Evolutionary conservation across 345 rosid genomes (phyloP).

Genomic region (Firmiana major): DNA sequence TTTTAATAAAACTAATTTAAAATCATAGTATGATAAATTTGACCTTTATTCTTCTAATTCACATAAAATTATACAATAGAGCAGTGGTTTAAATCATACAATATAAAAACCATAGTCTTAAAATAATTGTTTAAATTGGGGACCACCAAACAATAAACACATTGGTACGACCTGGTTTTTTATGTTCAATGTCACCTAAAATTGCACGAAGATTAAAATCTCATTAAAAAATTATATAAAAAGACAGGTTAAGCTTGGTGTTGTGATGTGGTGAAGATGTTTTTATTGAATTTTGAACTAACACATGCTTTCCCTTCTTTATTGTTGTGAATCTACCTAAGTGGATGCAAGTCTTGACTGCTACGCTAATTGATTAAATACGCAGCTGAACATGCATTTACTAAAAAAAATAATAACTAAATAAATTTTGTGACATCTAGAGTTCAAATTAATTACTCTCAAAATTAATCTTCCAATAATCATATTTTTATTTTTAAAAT

Average conservation of each 20-base stretch:
- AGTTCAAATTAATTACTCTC: background rate
- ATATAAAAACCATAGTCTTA: no score
- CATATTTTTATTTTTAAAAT: no score
- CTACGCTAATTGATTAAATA: background rate
- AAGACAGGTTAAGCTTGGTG: background rate
- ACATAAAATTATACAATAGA: no score
- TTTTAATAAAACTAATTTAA: no score
- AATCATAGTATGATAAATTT: no score
- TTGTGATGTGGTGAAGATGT: background rate
- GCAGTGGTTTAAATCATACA: no score
- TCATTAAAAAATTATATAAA: background rate
- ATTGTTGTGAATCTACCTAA: background rate
- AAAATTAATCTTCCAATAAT: background rate
- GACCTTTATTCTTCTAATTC: no score
- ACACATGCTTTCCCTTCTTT: background rate
- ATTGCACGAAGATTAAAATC: background rate
- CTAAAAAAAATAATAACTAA: background rate
- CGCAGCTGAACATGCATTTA: background rate
- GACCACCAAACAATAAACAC: background rate
- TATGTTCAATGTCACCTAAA: no score
- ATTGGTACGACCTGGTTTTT: background rate
- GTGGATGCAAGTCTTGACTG: background rate
- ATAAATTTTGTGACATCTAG: background rate
- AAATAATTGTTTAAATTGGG: no score
- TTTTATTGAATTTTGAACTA: background rate